phyloP scores from a whole-genome alignment of 1,139 yeast genomes.

The Yamadazyma blattariae region DNA sequence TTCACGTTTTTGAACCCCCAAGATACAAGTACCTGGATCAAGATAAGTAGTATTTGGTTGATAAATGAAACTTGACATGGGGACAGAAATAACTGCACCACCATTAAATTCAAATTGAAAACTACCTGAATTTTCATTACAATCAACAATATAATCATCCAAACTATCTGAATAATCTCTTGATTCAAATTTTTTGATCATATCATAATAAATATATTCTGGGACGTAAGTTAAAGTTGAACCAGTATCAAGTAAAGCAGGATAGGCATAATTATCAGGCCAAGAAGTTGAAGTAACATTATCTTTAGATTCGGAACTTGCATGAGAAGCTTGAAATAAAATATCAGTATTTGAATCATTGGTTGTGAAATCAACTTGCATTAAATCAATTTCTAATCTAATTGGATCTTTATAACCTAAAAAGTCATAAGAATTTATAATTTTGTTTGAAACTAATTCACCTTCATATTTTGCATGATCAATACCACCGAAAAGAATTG shows the following conservation, averaged over 20 bases:
- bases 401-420: constrained; percentile 17
- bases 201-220: background rate
- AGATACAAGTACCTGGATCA: constrained; percentile 19
- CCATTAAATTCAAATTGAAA: constrained; percentile 38
- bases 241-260: constrained; percentile 43
- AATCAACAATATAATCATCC: constrained; percentile 26
- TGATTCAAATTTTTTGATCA: constrained; percentile 12
- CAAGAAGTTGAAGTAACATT: background rate
- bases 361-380: constrained; percentile 11
- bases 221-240: constrained; percentile 35
- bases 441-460: constrained; percentile 27
- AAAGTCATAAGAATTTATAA: constrained; percentile 19
- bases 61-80: constrained; percentile 24
- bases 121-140: constrained; percentile 15
- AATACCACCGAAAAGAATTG: constrained; percentile 19
- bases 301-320: background rate
- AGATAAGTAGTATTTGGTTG: background rate
- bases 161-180: constrained; percentile 10
- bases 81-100: constrained; percentile 36
- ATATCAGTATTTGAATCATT: constrained; percentile 4
- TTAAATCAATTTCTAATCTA: constrained; percentile 24
- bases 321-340: constrained; percentile 4
- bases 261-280: constrained; percentile 12
- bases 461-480: constrained; percentile 36
- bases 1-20: constrained; percentile 22